Conservation (phyloP, 1,284 basidiomycete genomes). For the Tremellales sp. region DNA sequence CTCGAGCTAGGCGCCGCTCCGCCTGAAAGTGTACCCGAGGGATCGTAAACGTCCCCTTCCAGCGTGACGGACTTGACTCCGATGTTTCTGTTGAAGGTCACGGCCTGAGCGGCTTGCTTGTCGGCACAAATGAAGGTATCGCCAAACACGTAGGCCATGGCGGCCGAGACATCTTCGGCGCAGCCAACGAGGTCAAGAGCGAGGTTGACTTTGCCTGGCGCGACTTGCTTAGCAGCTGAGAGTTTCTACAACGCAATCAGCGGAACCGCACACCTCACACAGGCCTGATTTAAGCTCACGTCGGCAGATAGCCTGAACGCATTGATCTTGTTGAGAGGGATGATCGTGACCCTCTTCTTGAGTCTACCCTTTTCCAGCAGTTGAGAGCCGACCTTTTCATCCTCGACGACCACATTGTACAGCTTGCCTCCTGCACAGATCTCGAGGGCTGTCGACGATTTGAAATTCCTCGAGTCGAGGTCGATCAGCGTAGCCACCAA, state of each 20-base stretch:
- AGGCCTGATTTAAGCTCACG: too few species aligned
- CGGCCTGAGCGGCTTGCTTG: slow-evolving; percentile 77
- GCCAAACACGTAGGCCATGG: slow-evolving; percentile 93
- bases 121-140: slow-evolving; percentile 90
- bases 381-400: slow-evolving; percentile 81
- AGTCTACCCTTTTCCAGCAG: slow-evolving; percentile 74
- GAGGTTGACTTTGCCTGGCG: slow-evolving; percentile 75
- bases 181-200: slow-evolving; percentile 86
- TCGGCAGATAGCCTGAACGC: slow-evolving; percentile 61
- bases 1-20: slow-evolving; percentile 76
- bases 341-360: slow-evolving; percentile 86
- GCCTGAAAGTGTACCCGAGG: slow-evolving; percentile 87
- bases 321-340: slow-evolving; percentile 90
- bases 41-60: slow-evolving; percentile 95
- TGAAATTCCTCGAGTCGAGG: slow-evolving; percentile 65
- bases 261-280: neutral
- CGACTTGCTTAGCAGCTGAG: slow-evolving; percentile 67
- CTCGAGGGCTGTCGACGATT: slow-evolving; percentile 86
- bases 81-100: slow-evolving; percentile 77
- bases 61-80: slow-evolving; percentile 82
- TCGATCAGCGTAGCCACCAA: slow-evolving; percentile 82
- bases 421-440: slow-evolving; percentile 85
- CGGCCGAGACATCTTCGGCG: slow-evolving; percentile 75
- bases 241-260: slow-evolving; percentile 63
- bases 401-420: slow-evolving; percentile 92